These are phyloP conservation scores for Salix suchowensis DNA, from an alignment of 345 rosid species.

Conservation along the genomic window DNA sequence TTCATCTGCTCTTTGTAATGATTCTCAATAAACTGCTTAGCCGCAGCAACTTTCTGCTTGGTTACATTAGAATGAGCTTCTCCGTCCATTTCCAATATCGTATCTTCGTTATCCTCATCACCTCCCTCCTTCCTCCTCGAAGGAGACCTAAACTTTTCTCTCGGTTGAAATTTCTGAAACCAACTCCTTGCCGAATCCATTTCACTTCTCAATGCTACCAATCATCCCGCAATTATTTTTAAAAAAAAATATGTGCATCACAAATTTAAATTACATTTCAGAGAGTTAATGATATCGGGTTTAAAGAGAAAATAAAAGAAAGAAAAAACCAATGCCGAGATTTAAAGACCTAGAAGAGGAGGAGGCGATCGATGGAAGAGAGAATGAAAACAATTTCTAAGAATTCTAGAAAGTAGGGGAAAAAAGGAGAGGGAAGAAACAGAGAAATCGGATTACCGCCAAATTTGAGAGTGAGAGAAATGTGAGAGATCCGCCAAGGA, in stretches of 20 bases:
- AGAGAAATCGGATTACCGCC: slow-evolving; percentile 35
- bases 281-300: too few relatives aligned
- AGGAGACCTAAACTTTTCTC: slow-evolving; percentile 42
- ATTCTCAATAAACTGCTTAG: slow-evolving; percentile 85
- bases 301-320: too few relatives aligned
- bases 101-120: not conserved
- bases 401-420: not conserved
- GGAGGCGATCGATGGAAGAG: not conserved
- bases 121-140: slow-evolving; percentile 13
- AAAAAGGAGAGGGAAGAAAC: not conserved
- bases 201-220: not conserved
- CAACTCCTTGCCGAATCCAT: slow-evolving; percentile 87
- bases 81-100: slow-evolving; percentile 1
- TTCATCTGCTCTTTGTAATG: slow-evolving; percentile 85
- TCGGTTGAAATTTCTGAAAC: slow-evolving; percentile 59
- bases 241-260: too few relatives aligned
- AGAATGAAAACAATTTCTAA: not conserved
- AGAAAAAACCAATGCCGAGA: too few relatives aligned
- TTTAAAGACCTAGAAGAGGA: not conserved
- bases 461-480: slow-evolving; percentile 13
- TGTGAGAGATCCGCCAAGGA: slow-evolving; percentile 17
- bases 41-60: slow-evolving; percentile 81
- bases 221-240: not conserved
- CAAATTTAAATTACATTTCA: too few relatives aligned
- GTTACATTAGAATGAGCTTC: slow-evolving; percentile 28